Base-by-base conservation (phyloP, 306 rosid species). In the Cotoneaster glaucophyllus region DNA sequence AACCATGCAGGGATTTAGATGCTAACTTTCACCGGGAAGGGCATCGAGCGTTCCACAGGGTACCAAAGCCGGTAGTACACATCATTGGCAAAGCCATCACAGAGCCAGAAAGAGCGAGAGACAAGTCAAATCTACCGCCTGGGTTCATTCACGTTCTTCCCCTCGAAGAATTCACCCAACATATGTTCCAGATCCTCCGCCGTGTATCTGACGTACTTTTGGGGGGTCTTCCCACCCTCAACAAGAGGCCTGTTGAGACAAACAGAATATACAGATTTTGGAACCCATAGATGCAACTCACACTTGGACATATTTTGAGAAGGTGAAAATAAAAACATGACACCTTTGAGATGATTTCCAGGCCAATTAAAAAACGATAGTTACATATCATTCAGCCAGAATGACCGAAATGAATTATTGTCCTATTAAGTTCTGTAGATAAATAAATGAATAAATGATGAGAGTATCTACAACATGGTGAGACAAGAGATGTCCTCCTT, bases 141-240 rank as follows among this genome's bases (percentile, higher is more conserved):
- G 15, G 84, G 88, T 67, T 95, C 99, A 5, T 48, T 90, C 83
- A 90, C 41, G 69, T 77, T 92, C 84, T 89, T 95, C 48, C 99
- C 99, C 84, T 95, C 99, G 6, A 92, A 95, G 87, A 95, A 95
- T 64, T 95, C 99, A 9, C 97, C 96, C 80, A 95, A 64, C 97
- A 95, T 95, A 22, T 96, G 80, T 61, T 95, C 99, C 11, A 92
- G 92, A 88, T 95, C 99, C 82, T 95, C 99, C 0, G 97, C 89
- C 0, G 86, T 77, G 82, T 87, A 95, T 77, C 89, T 87, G 66
- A 89, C 86, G 84, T 89, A 92, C 88, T 92, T 95, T 75, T 89
- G 97, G 63, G 97, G 93, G 77, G 75, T 89, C 91, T 90, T 95
- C 54, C 93, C 99, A 68, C 52, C 91, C 85, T 95, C 99, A 71